Evolutionary conservation across 1,284 basidiomycete species (phyloP).

Genomic region (Singerocomus inundabilis): DNA sequence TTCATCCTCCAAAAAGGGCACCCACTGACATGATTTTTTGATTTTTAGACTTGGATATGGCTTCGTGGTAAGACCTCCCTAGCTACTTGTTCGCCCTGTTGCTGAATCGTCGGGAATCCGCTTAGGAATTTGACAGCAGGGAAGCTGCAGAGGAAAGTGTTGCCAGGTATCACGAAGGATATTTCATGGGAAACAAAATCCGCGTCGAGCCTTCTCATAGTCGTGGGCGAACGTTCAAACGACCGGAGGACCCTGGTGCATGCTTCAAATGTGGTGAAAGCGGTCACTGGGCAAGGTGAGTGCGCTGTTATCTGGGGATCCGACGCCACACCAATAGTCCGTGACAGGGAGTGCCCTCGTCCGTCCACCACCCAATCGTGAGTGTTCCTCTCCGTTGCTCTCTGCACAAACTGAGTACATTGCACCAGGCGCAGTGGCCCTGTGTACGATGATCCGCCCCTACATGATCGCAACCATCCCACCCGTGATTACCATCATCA

Average conservation of each 20-base stretch:
- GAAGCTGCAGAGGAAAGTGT: conserved; percentile 83
- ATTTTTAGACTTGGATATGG: conserved; percentile 67
- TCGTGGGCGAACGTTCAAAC: conserved; percentile 76
- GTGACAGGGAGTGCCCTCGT: conserved; percentile 69
- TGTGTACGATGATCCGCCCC: conserved; percentile 43
- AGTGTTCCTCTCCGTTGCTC: conserved; percentile 28
- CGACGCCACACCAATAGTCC: conserved; percentile 6
- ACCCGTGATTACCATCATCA: conserved; percentile 48
- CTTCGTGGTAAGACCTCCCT: conserved; percentile 63
- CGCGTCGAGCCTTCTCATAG: conserved; percentile 81
- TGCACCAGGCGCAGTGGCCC: conserved; percentile 32
- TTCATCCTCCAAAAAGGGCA: conserved; percentile 1
- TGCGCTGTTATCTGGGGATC: background rate
- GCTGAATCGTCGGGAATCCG: background rate
- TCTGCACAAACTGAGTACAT: conserved; percentile 1
- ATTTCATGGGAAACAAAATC: conserved; percentile 86
- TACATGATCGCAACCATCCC: conserved; percentile 52
- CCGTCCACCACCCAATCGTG: conserved; percentile 43
- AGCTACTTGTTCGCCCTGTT: background rate
- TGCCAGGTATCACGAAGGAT: conserved; percentile 80
- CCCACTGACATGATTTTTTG: conserved; percentile 9
- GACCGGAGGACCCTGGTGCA: conserved; percentile 73
- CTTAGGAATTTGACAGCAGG: conserved; percentile 75
- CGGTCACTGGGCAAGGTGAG: conserved; percentile 84
- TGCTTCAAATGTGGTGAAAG: conserved; percentile 81